These are phyloP conservation scores for Saccharum officinarum DNA, from an alignment of 176 grass and related monocot genomes.

Conservation along the genomic window DNA sequence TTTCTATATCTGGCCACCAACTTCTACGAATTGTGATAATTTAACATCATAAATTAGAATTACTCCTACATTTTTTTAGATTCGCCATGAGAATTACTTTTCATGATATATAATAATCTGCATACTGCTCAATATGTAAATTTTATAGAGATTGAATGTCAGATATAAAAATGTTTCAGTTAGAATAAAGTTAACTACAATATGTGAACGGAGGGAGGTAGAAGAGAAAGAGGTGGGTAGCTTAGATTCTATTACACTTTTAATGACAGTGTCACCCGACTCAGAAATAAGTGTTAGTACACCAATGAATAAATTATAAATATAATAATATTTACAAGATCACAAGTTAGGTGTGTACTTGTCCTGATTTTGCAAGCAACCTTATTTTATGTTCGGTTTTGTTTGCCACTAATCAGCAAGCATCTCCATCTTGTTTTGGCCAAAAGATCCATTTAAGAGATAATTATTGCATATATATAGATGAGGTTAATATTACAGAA, in stretches of 20 bases:
- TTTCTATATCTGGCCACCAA: neutral
- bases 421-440: neutral
- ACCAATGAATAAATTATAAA: neutral
- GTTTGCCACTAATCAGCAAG: conserved; percentile 17
- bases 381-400: neutral
- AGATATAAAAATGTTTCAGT: neutral
- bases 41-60: too few species aligned
- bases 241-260: neutral
- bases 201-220: neutral
- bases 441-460: neutral
- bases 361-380: conserved; percentile 27
- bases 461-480: neutral
- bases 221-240: neutral
- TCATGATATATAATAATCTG: too few species aligned
- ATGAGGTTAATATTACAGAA: neutral
- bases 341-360: conserved; percentile 11
- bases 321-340: neutral
- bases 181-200: neutral
- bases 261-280: neutral
- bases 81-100: too few species aligned
- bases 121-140: neutral
- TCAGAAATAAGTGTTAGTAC: neutral
- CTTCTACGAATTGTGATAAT: neutral
- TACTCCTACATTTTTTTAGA: too few species aligned
- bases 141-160: neutral